These are phyloP conservation scores for Termitomyces sp. DNA, from an alignment of 768 basidiomycete genomes.

Conservation along the genomic window DNA sequence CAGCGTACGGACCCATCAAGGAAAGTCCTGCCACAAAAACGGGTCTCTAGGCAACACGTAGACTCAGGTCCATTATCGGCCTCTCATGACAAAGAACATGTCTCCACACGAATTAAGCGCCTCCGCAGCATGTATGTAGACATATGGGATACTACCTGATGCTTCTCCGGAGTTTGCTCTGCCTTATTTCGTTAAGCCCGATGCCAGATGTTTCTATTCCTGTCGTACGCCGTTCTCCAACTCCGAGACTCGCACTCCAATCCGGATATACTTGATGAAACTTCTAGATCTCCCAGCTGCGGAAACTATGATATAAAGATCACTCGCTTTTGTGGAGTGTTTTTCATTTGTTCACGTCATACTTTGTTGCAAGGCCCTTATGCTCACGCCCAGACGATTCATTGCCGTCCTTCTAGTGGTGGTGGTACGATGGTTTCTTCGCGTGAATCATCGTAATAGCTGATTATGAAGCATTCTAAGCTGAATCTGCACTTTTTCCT, in stretches of 20 bases:
- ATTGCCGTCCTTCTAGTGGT: constrained; percentile 39
- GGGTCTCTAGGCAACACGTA: not conserved
- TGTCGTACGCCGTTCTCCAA: constrained; percentile 5
- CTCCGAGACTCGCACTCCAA: constrained; percentile 17
- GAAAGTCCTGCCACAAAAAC: not conserved
- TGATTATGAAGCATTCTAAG: constrained; percentile 29
- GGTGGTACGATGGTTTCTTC: constrained; percentile 31
- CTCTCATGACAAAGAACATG: not conserved
- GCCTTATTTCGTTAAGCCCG: constrained; percentile 2
- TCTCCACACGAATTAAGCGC: not conserved
- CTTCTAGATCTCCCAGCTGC: constrained; percentile 9
- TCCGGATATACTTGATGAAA: constrained; percentile 5
- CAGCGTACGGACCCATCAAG: not conserved
- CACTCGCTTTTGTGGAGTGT: not conserved
- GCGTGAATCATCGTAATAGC: not conserved
- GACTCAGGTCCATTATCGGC: not conserved
- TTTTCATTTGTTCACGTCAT: not conserved
- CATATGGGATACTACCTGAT: not conserved
- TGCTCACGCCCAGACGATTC: constrained; percentile 61
- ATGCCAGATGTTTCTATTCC: constrained; percentile 9
- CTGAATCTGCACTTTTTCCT: constrained; percentile 52
- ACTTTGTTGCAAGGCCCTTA: constrained; percentile 14
- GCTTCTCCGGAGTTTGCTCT: not conserved
- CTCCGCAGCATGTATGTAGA: constrained; percentile 1
- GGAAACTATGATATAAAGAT: constrained; percentile 12